These are phyloP conservation scores for Cladosporium sp. DNA, from an alignment of 2,329 filamentous ascomycete genomes.

Conservation along the genomic window DNA sequence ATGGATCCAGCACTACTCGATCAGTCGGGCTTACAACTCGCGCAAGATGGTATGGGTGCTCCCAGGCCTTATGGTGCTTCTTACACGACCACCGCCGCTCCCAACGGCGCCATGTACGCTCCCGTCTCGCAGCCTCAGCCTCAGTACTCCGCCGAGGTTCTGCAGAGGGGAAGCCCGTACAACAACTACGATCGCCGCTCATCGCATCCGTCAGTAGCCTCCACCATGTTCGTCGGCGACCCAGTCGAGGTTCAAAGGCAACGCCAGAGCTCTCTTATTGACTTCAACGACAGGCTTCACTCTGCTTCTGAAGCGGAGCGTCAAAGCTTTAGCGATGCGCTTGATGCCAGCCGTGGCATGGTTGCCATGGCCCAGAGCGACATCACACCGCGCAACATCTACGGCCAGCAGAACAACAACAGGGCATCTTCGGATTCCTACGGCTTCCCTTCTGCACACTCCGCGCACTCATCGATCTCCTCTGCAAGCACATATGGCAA, in stretches of 20 bases:
- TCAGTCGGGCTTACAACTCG: slow-evolving; percentile 59
- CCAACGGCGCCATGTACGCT: slow-evolving; percentile 62
- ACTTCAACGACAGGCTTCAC: slow-evolving; percentile 53
- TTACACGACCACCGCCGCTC: slow-evolving; percentile 62
- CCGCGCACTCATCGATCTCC: slow-evolving; percentile 84
- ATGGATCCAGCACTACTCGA: slow-evolving; percentile 52
- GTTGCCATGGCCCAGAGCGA: slow-evolving; percentile 85
- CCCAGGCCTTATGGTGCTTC: slow-evolving; percentile 66
- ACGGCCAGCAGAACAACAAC: slow-evolving; percentile 58
- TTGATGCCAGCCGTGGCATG: slow-evolving; percentile 92
- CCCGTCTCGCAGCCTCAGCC: slow-evolving; percentile 61
- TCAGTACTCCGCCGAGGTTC: slow-evolving; percentile 72
- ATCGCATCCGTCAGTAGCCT: slow-evolving; percentile 75
- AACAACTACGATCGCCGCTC: slow-evolving; percentile 61
- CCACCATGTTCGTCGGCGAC: slow-evolving; percentile 45
- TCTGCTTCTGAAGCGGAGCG: slow-evolving; percentile 51
- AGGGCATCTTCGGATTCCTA: slow-evolving; percentile 79
- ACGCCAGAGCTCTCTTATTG: slow-evolving; percentile 59
- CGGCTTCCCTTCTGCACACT: slow-evolving; percentile 80
- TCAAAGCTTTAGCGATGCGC: slow-evolving; percentile 75
- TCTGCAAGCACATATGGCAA: slow-evolving; percentile 70
- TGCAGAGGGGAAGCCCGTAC: slow-evolving; percentile 45
- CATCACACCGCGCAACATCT: slow-evolving; percentile 79
- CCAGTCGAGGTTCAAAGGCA: slow-evolving; percentile 40
- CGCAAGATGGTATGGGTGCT: slow-evolving; percentile 67